Percentiles rank a stretch among this genome's conserved stretches.
Evolutionary conservation across 192 early-diverging fungal species (phyloP).

Genomic region (Backusella parvicylindrica): DNA sequence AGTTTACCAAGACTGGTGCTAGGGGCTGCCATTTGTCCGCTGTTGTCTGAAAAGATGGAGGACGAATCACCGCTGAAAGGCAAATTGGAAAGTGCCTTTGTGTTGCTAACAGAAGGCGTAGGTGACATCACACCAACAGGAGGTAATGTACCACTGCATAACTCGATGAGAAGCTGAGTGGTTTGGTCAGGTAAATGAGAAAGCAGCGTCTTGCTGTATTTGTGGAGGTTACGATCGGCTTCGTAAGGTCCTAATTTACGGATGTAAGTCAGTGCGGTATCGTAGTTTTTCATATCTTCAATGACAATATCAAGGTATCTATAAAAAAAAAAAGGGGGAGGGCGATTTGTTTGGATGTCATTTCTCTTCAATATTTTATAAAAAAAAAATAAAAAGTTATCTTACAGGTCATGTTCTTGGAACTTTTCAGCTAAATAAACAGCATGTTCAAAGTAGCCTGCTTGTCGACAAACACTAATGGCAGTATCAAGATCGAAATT

Average conservation of each 20-base stretch:
- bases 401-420: constrained; percentile 71
- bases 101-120: constrained; percentile 16
- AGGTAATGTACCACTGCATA: constrained; percentile 46
- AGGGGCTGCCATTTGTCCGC: not conserved
- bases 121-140: not conserved
- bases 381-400: too few species aligned
- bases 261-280: constrained; percentile 76
- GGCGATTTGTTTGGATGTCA: not conserved
- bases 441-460: constrained; percentile 90
- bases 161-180: constrained; percentile 51
- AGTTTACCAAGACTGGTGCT: not conserved
- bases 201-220: constrained; percentile 54
- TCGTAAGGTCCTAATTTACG: constrained; percentile 48
- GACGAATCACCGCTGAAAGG: constrained; percentile 27
- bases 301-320: constrained; percentile 87
- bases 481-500: constrained; percentile 95
- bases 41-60: constrained; percentile 1
- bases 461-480: constrained; percentile 88
- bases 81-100: constrained; percentile 29
- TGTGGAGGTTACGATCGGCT: constrained; percentile 53
- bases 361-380: too few species aligned
- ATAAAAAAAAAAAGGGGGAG: not conserved
- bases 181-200: constrained; percentile 51
- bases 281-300: constrained; percentile 82
- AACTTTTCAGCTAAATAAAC: constrained; percentile 85